These are phyloP conservation scores for Capronia epimyces DNA, from an alignment of 2,329 filamentous ascomycete species.

Conservation along the genomic window DNA sequence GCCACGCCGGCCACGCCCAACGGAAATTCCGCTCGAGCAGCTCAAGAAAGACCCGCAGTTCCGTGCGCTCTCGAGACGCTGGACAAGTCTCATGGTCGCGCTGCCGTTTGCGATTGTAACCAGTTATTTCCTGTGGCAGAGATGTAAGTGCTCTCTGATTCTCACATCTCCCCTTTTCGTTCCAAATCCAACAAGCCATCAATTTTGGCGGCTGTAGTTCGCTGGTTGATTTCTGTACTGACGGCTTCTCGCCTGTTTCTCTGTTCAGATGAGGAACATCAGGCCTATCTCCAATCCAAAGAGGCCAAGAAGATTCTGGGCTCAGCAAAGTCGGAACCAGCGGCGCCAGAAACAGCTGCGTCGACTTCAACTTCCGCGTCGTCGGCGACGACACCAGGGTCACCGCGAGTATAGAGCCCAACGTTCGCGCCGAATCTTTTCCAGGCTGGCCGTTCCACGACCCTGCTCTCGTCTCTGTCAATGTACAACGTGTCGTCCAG, in stretches of 20 bases:
- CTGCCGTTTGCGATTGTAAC: slow-evolving; percentile 24
- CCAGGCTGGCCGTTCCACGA: too few species aligned
- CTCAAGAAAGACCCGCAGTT: slow-evolving; percentile 22
- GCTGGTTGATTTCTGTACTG: too few species aligned
- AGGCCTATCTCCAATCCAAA: not conserved
- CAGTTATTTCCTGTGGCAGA: slow-evolving; percentile 25
- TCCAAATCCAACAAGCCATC: too few species aligned
- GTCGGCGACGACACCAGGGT: too few species aligned
- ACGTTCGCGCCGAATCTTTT: too few species aligned
- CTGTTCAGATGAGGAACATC: slow-evolving; percentile 3
- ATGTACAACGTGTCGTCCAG: too few species aligned
- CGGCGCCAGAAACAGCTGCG: not conserved
- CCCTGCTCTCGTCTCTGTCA: too few species aligned
- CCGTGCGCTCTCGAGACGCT: slow-evolving; percentile 13
- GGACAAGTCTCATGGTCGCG: slow-evolving; percentile 23
- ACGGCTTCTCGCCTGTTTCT: not conserved
- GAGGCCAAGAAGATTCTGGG: not conserved
- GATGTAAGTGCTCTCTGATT: slow-evolving; percentile 14
- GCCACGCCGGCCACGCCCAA: slow-evolving; percentile 7
- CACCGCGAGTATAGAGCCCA: too few species aligned
- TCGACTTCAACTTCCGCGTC: not conserved
- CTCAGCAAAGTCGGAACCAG: not conserved
- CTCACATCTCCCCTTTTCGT: not conserved
- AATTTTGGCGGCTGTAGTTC: too few species aligned
- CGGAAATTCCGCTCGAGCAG: slow-evolving; percentile 17